Base-by-base conservation (phyloP, 1,139 yeast species). In the Diutina scorzettiae region DNA sequence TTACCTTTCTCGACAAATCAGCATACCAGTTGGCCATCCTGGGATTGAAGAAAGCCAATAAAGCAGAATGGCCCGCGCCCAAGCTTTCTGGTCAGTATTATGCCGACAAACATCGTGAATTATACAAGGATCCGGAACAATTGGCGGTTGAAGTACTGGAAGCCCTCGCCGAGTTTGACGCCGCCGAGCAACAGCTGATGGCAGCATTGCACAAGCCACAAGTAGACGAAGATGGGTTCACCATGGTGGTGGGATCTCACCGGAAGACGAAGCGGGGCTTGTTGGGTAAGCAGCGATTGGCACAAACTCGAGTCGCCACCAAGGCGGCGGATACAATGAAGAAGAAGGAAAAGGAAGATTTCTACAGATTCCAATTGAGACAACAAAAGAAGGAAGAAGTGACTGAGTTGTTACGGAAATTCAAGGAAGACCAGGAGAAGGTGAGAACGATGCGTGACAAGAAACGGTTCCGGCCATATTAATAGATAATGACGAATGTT, bases 291-390 rank as follows among this genome's bases (percentile, higher is more conserved):
- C 73, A 73, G 47, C 71, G 67, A 49, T 56, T 65, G 43, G 66
- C 74, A 28, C 54, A 66, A 28, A 68, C 73, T 37, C 64, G 66
- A 2, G 70, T 62, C 43, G 51, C 59, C 23, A 73, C 68, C 14
- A 66, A 65, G 45, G 74, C 73, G 40, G 59, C 62, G 44, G 59
- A 62, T 41, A 81, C 78, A 59, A 66, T 72, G 62, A 78, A 82
- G 60, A 78, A 73, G 65, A 83, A 84, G 61, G 93, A 87, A 52
- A 85, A 87, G 66, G 73, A 74, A 50, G 97, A 93, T 62, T 91
- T 93, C 68, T 93, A 93, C 67, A 73, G 96, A 53, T 93, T 89
- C 76, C 99, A 93, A 64, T 75, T 91, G 52, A 78, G 98, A 60
- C 95, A 93, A 57, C 76, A 78, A 57, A 91, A 89, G 73, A 91